These are phyloP conservation scores for Thalia dealbata DNA, from an alignment of 176 grass and related monocot species.

Conservation along the genomic window DNA sequence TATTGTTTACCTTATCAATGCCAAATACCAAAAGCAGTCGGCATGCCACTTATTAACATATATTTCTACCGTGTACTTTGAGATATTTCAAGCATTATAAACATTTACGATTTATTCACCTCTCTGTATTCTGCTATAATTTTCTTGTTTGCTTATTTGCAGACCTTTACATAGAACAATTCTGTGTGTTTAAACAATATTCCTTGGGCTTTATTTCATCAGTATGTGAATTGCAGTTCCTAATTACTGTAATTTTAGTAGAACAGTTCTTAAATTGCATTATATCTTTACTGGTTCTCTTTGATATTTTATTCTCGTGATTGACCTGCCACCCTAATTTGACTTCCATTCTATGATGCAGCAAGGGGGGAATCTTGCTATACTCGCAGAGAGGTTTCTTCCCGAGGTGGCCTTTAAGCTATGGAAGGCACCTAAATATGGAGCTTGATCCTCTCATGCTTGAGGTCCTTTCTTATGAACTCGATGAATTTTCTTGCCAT, in stretches of 20 bases:
- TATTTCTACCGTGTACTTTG: neutral
- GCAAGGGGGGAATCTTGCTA: constrained; percentile 50
- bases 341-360: constrained; percentile 23
- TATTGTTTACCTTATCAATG: too few relatives aligned
- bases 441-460: constrained; percentile 30
- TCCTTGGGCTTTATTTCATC: neutral
- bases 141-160: neutral
- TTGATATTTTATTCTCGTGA: constrained; percentile 9
- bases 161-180: neutral
- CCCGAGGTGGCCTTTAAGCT: constrained; percentile 92
- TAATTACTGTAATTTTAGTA: neutral
- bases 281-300: neutral
- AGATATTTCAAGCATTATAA: neutral
- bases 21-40: neutral
- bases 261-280: neutral
- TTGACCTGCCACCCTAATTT: constrained; percentile 4
- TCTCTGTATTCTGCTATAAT: too few relatives aligned
- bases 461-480: neutral
- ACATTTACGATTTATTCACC: too few relatives aligned
- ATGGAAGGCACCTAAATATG: constrained; percentile 98
- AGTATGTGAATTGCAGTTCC: neutral
- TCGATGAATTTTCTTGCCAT: neutral
- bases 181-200: neutral
- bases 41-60: neutral
- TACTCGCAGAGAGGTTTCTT: constrained; percentile 73